These are phyloP conservation scores for Leishmania lainsoni DNA, from an alignment of 208 protist genomes.

Conservation along the genomic window DNA sequence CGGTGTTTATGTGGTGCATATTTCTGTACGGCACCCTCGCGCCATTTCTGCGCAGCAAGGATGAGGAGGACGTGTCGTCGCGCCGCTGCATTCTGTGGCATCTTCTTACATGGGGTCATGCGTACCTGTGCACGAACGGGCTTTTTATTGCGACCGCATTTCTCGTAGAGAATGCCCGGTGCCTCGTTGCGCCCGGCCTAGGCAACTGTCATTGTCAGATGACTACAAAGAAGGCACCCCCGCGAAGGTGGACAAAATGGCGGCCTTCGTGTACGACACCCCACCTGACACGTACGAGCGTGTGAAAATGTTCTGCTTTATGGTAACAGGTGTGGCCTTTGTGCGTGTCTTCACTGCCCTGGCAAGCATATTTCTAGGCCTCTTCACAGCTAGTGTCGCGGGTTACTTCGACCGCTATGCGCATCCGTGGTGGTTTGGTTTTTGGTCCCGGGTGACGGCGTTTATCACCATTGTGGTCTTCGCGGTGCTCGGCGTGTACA, in stretches of 20 bases:
- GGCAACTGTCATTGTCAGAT: slow-evolving; percentile 51
- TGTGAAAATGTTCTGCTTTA: slow-evolving; percentile 71
- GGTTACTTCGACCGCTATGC: slow-evolving; percentile 39
- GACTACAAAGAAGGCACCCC: slow-evolving; percentile 70
- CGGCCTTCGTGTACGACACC: slow-evolving; percentile 78
- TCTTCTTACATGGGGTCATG: slow-evolving; percentile 12
- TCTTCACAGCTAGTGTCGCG: slow-evolving; percentile 37
- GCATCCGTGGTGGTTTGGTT: slow-evolving; percentile 54
- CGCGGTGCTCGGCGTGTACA: slow-evolving; percentile 58
- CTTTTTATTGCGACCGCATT: slow-evolving; percentile 31
- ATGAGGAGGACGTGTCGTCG: neutral
- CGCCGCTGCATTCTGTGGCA: neutral
- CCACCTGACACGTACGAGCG: slow-evolving; percentile 72
- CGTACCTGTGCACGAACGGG: slow-evolving; percentile 25
- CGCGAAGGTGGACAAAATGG: slow-evolving; percentile 47
- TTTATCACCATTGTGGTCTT: slow-evolving; percentile 39
- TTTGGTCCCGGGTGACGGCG: slow-evolving; percentile 40
- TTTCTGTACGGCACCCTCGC: slow-evolving; percentile 16
- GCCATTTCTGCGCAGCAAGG: slow-evolving; percentile 9
- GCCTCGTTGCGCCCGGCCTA: slow-evolving; percentile 39
- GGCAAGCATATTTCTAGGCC: slow-evolving; percentile 40
- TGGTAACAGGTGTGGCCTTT: slow-evolving; percentile 63
- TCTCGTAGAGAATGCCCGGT: slow-evolving; percentile 47
- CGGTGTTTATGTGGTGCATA: slow-evolving; percentile 21
- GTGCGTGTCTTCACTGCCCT: slow-evolving; percentile 44